Evolutionary conservation across 352 stramenopile species (phyloP), one percentile per base, ranked within the genome.

Genomic region (Proteromonas lacertae): DNA sequence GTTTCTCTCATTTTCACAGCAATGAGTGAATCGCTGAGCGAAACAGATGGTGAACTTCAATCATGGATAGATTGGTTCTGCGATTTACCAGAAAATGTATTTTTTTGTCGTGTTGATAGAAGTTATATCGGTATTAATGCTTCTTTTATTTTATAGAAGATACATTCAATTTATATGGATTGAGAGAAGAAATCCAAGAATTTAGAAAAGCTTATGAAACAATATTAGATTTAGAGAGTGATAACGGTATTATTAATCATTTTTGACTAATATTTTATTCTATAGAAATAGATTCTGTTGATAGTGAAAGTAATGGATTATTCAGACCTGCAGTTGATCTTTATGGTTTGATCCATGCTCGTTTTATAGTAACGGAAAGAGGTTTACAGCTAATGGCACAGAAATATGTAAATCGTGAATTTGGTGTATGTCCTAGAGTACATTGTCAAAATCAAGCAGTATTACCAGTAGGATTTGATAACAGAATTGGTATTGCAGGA

Each of bases 61-160:
- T n/a, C n/a, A n/a, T n/a, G n/a, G n/a, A n/a, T n/a, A n/a, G n/a
- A n/a, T n/a, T n/a, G n/a, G n/a, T n/a, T n/a, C n/a, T n/a, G n/a
- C n/a, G n/a, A n/a, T n/a, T n/a, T n/a, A n/a, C n/a, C n/a, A n/a
- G n/a, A n/a, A n/a, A n/a, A n/a, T n/a, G n/a, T n/a, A n/a, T n/a
- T n/a, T n/a, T n/a, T n/a, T n/a, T 94, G 78, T 48, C 78, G 95
- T 63, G 80, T 97, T 35, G 82, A 96, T 50, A 51, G 66, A 46
- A n/a, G n/a, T n/a, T n/a, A n/a, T n/a, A n/a, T n/a, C n/a, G n/a
- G n/a, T n/a, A n/a, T n/a, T n/a, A n/a, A n/a, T n/a, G n/a, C n/a
- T n/a, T n/a, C n/a, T n/a, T n/a, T n/a, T 79, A 81, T 40, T 97
- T 92, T 57, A 97, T 97, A 48, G 75, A 95, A 52, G 83, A 97